These are phyloP conservation scores for Geotrichum siamense DNA, from an alignment of 1,139 yeast genomes.

Conservation along the genomic window DNA sequence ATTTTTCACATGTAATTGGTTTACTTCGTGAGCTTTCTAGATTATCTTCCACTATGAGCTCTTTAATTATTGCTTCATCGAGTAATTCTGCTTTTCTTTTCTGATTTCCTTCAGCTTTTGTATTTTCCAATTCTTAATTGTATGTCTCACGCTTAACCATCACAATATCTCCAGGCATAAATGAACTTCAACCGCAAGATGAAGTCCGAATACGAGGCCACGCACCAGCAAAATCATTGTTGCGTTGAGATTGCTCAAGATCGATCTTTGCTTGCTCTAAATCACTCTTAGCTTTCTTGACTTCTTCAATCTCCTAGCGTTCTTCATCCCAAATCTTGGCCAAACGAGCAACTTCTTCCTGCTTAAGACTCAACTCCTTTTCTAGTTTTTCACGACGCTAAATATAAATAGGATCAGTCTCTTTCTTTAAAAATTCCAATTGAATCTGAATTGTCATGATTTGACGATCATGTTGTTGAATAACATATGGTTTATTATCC, in stretches of 20 bases:
- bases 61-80: conserved; percentile 13
- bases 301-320: conserved; percentile 60
- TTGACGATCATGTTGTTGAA: conserved; percentile 78
- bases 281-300: conserved; percentile 71
- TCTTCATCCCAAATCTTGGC: conserved; percentile 86
- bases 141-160: conserved; percentile 3
- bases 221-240: conserved; percentile 77
- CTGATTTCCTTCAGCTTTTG: conserved; percentile 13
- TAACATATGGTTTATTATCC: conserved; percentile 95
- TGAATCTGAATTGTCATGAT: conserved; percentile 94
- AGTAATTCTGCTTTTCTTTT: conserved; percentile 13
- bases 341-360: conserved; percentile 57
- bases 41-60: conserved; percentile 2
- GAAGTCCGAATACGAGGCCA: conserved; percentile 46
- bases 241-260: conserved; percentile 73
- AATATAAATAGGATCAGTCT: conserved; percentile 73
- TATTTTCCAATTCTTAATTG: conserved; percentile 12
- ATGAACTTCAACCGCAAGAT: conserved; percentile 79
- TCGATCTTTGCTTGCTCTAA: conserved; percentile 80
- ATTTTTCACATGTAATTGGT: neutral
- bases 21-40: neutral
- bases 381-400: conserved; percentile 66
- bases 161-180: conserved; percentile 51
- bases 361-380: conserved; percentile 54
- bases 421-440: conserved; percentile 85